Base-by-base conservation (phyloP, 306 rosid genomes). In the Begonia fuchsioides region DNA sequence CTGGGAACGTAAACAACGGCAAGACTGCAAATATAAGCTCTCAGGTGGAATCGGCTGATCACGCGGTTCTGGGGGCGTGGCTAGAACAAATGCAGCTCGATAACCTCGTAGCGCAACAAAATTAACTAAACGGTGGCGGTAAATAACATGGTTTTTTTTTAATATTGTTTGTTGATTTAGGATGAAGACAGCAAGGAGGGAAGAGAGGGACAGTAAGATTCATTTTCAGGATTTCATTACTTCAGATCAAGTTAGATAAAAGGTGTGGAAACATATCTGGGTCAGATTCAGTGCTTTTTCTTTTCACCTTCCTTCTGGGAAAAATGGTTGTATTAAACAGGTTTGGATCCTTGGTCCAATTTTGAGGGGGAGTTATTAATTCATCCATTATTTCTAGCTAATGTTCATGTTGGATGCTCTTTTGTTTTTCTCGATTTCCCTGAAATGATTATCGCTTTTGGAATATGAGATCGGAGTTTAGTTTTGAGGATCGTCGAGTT, bases 51-150 rank as follows among this genome's bases (percentile, higher is more conserved):
- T 38, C 63, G 10, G 70, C 62, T 3, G 88, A 80, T 68, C 76
- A 76, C 39, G 83, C 78, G 5, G 72, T 73, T 11, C 56, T 80
- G 16, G 83, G 83, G 52, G 76, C 76, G 19, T 76, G 82, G 87
- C 76, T 79, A 3, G 87, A 79, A 32, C 74, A 79, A 58, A 55
- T 79, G 73, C 77, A 75, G 62, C 88, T 80, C 8, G 83, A 80
- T 64, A 65, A 76, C 50, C 76, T 73, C 17, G 83, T 80, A 68
- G 83, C 83, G 20, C 88, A 72, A 68, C 88, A 76, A 39, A 73
- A 76, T 62, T 73, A 3, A 41, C 6, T 10, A 48, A 65, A 54
- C 60, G 59, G 14, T 41, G 12, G 6, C 56, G 67, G 76, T 67
- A 51, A 63, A 69, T 72, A 52, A 52, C 50, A 50, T 63, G 73